Conservation (phyloP, 495 filamentous ascomycete species). For the Venustampulla echinocandica region DNA sequence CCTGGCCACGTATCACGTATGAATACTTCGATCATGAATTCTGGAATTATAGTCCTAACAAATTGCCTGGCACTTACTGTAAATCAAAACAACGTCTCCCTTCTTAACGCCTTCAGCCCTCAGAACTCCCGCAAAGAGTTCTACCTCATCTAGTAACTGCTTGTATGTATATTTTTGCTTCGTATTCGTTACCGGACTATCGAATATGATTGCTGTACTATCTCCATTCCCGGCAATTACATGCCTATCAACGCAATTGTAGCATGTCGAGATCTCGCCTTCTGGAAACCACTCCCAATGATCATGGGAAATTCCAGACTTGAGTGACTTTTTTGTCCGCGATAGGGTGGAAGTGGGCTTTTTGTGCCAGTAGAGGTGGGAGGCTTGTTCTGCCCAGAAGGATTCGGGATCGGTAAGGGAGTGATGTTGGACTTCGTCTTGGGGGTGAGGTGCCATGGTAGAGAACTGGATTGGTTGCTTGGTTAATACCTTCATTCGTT, state of each 20-base stretch:
- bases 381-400: conserved; percentile 74
- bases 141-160: conserved; percentile 72
- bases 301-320: conserved; percentile 31
- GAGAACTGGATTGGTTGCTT: neutral
- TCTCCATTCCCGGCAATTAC: conserved; percentile 67
- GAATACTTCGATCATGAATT: too few species aligned
- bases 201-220: conserved; percentile 71
- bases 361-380: conserved; percentile 71
- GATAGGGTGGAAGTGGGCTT: conserved; percentile 44
- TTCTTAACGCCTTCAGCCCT: conserved; percentile 73
- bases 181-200: conserved; percentile 72
- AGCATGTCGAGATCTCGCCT: conserved; percentile 82
- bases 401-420: conserved; percentile 53
- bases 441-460: conserved; percentile 27
- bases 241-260: conserved; percentile 86
- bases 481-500: neutral
- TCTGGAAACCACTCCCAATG: conserved; percentile 86
- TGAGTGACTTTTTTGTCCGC: conserved; percentile 33
- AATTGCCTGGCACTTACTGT: conserved; percentile 70
- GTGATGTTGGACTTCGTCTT: conserved; percentile 41
- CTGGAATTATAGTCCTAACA: neutral
- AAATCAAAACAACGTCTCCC: conserved; percentile 88
- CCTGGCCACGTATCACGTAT: too few species aligned
- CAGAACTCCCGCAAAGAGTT: conserved; percentile 73
- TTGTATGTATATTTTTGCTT: conserved; percentile 66